These are phyloP conservation scores for Chalciporus piperatus DNA, from an alignment of 768 basidiomycete species.

Conservation along the genomic window DNA sequence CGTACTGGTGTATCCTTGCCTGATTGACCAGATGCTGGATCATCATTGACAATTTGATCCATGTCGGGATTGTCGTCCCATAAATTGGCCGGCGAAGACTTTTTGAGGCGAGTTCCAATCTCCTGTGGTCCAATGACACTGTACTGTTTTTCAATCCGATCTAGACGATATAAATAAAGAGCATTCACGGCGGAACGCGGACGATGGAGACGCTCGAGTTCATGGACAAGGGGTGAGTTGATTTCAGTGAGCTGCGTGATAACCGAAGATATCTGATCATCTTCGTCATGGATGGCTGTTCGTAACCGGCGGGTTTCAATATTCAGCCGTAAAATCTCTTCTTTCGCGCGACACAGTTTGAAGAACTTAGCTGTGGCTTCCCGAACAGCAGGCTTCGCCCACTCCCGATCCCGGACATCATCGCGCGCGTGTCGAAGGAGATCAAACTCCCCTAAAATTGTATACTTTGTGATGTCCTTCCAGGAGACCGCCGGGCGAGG, in stretches of 20 bases:
- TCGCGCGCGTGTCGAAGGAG: slow-evolving; percentile 16
- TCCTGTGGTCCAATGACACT: background rate
- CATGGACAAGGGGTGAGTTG: background rate
- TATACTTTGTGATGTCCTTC: slow-evolving; percentile 16
- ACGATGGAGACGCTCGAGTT: background rate
- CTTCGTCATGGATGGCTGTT: slow-evolving; percentile 19
- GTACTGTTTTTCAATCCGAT: background rate
- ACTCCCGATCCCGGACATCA: slow-evolving; percentile 19
- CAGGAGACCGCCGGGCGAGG: slow-evolving; percentile 14
- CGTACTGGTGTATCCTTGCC: too few species aligned
- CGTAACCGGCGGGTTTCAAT: slow-evolving; percentile 23
- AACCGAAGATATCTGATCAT: background rate
- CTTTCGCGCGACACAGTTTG: slow-evolving; percentile 20
- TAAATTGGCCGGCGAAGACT: background rate
- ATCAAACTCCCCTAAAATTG: slow-evolving; percentile 16
- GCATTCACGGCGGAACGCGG: background rate
- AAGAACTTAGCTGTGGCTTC: slow-evolving; percentile 22
- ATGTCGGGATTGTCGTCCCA: background rate
- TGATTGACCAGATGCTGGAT: too few species aligned
- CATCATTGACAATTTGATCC: too few species aligned
- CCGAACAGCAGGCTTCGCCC: slow-evolving; percentile 20
- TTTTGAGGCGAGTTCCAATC: background rate
- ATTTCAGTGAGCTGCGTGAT: background rate
- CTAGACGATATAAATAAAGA: background rate
- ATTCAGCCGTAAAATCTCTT: slow-evolving; percentile 27